A percentile compares a stretch with the other conserved stretches of the same genome.
These are phyloP conservation scores for Globisporangium carolinianum DNA, from an alignment of 352 stramenopile genomes.

Conservation along the genomic window DNA sequence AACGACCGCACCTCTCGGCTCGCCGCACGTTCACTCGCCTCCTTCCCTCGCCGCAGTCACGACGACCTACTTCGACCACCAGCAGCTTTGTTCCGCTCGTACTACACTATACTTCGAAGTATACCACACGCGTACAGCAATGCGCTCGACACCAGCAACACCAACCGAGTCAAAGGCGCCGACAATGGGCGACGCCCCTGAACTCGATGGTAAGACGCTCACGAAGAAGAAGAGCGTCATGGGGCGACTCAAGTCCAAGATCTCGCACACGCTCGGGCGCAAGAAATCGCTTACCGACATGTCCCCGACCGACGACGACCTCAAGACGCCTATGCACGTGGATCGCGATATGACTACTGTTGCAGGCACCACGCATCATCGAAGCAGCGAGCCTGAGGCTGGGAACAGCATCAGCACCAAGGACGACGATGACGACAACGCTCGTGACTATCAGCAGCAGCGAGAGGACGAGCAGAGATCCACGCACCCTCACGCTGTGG, in stretches of 20 bases:
- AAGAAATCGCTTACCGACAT: conserved; percentile 22
- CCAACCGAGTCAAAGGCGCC: conserved; percentile 4
- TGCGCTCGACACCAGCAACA: conserved; percentile 1
- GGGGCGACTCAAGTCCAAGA: conserved; percentile 61
- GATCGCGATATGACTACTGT: background rate
- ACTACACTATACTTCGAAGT: no score
- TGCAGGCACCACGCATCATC: background rate
- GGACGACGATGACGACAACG: background rate
- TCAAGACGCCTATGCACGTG: conserved; percentile 4
- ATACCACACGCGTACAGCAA: background rate
- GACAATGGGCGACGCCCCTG: conserved; percentile 11
- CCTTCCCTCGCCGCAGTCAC: background rate
- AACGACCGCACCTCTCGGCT: no score
- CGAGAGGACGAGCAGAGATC: background rate
- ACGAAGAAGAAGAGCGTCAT: conserved; percentile 64
- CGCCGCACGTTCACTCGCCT: background rate
- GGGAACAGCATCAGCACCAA: background rate
- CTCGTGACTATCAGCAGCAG: conserved; percentile 1
- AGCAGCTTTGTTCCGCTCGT: no score
- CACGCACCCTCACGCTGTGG: background rate
- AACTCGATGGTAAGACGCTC: conserved; percentile 13
- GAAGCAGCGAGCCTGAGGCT: conserved; percentile 14
- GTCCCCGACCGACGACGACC: conserved; percentile 28
- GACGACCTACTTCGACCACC: background rate
- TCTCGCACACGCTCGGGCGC: conserved; percentile 40